Evolutionary conservation across 2,329 filamentous ascomycete species (phyloP), one percentile per base, ranked within the genome.

Genomic region (Aspergillus brasiliensis): DNA sequence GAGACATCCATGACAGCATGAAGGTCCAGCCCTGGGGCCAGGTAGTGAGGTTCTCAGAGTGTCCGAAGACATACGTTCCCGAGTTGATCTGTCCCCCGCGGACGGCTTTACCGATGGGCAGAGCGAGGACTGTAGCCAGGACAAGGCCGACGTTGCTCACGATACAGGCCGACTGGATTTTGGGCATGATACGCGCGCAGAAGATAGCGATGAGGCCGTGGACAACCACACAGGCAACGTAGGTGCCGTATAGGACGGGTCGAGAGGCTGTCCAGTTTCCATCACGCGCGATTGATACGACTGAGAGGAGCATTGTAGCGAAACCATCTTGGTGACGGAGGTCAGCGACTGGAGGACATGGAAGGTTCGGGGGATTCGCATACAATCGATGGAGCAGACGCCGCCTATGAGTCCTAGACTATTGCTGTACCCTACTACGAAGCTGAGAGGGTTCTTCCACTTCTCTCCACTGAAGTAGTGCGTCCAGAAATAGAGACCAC

Each of bases 401-500:
- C 84, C 85, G 37, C 84, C 85, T 15, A 87, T 77, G 5, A 86
- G 72, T 11, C 85, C 85, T 15, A 87, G 77, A 2, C 82, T 87
- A 67, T 87, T 87, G 68, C 83, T 85, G 65, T 86, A 86, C 37
- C 84, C 84, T 15, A 86, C 84, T 21, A 86, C 71, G 65, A 86
- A 87, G 63, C 81, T 84, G 17, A 87, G 71, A 4, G 84, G 81
- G 67, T 85, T 86, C 60, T 82, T 80, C 63, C 78, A 83, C 48
- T 81, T 81, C 7, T 82, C 81, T 5, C 78, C 80, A 13, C 82
- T 80, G 70, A 85, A 86, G 69, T 84, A 84, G 63, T 87, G 84
- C 2, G 84, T 85, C 82, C 83, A 81, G 72, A 78, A 86, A 66
- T 86, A 86, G 3, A 87, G 73, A 1, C 84, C 85, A 15, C 85